phyloP scores from a whole-genome alignment of 2,329 filamentous ascomycete species.

The Pseudodiploospora longispora region DNA sequence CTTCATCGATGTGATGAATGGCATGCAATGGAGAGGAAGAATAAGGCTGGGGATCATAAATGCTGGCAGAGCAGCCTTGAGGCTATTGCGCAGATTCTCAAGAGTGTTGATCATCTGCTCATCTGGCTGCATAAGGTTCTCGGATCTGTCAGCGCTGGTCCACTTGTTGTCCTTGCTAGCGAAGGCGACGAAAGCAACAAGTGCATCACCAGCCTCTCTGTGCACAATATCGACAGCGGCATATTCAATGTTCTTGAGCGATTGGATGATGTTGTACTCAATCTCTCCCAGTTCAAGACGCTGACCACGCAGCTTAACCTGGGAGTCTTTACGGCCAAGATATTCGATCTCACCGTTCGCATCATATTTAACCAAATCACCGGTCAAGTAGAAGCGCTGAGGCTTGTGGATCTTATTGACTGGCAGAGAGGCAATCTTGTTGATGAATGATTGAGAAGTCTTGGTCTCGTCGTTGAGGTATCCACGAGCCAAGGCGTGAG shows the following conservation, averaged over 20 bases:
- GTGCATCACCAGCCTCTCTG: neutral
- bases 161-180: neutral
- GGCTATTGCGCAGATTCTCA: neutral
- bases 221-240: constrained; percentile 5
- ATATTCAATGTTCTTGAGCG: neutral
- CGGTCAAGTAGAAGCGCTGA: constrained; percentile 16
- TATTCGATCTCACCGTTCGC: constrained; percentile 1
- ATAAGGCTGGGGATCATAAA: constrained; percentile 15
- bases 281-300: constrained; percentile 9
- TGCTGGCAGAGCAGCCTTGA: constrained; percentile 3
- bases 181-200: constrained; percentile 4
- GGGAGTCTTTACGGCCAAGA: constrained; percentile 7
- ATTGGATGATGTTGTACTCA: constrained; percentile 3
- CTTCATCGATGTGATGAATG: constrained; percentile 10
- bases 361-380: constrained; percentile 10
- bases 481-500: constrained; percentile 34
- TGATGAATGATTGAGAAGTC: constrained; percentile 21
- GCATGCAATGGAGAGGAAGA: constrained; percentile 11
- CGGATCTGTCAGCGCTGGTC: neutral
- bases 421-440: constrained; percentile 15
- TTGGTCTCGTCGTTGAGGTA: constrained; percentile 32
- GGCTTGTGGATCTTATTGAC: neutral
- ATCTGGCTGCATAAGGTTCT: neutral
- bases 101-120: neutral
- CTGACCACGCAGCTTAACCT: constrained; percentile 8